Conservation (phyloP, 192 early-diverging fungal species). For the Backusella liffmaniae region DNA sequence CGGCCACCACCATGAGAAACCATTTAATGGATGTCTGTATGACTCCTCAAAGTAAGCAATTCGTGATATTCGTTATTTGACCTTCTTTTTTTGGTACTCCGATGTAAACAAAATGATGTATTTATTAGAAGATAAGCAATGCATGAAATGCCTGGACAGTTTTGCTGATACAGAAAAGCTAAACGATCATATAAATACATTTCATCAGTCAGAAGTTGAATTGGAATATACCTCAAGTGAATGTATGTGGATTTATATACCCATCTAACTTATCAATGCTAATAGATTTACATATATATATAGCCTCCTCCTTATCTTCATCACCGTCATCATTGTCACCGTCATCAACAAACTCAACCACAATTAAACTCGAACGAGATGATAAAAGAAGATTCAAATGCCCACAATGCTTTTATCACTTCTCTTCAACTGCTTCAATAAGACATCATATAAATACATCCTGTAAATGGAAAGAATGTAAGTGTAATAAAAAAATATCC, state of each 20-base stretch:
- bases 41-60: not conserved
- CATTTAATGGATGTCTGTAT: not conserved
- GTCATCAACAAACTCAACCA: not conserved
- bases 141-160: not conserved
- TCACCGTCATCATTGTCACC: not conserved
- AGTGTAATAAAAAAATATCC: not conserved
- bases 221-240: not conserved
- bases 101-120: not conserved
- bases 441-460: not conserved
- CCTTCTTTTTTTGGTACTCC: not conserved
- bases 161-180: constrained; percentile 1
- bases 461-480: not conserved
- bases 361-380: not conserved
- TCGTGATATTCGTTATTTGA: not conserved
- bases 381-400: not conserved
- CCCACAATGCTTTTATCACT: not conserved
- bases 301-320: not conserved
- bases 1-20: not conserved
- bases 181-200: not conserved
- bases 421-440: not conserved
- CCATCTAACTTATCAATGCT: not conserved
- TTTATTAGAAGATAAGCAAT: not conserved
- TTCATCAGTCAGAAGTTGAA: not conserved
- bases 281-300: not conserved
- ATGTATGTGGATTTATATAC: not conserved